Evolutionary conservation across 2,329 filamentous ascomycete genomes (phyloP), one percentile per base, ranked within the genome.

Genomic region (Botrytis aclada): DNA sequence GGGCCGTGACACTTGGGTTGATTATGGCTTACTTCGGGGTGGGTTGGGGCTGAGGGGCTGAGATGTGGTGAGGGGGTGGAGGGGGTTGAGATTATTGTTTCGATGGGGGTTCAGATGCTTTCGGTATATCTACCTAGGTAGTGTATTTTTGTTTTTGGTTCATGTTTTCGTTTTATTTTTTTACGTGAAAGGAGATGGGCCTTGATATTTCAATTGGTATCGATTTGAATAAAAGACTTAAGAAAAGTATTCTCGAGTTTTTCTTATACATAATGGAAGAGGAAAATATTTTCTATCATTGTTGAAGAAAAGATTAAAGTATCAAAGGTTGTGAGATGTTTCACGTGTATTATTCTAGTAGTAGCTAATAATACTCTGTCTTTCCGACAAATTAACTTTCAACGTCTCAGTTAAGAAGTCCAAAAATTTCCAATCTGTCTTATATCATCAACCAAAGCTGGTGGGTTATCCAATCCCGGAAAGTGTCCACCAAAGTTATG

Each of bases 1-100:
- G 64, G 64, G 64, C 64, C 64, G 64, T 67, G 64, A 67, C 64
- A 67, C 64, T 41, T 56, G 47, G 29, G 64, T 41, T 37, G 32
- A 29, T 56, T 22, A 67, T 41, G 64, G 45, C 64, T 56, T 66
- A 25, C 45, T 39, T 39, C 2, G 25, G 47, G 45, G 34, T 9
- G 25, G 63, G 2, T 5, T 34, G n/a, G n/a, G 51, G 51, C 51
- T 37, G 63, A 66, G 32, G 63, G 32, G 22, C 63, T 51, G 45
- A 37, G 32, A n/a, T 32, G 45, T 39, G 29, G 32, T 37, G 45
- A 65, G 20, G 32, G 25, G 63, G 10, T 10, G 18, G 20, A 20
- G 18, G 20, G 32, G 63, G 22, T 45, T 37, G 32, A n/a, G 16
- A 18, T 56, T 29, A 29, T 8, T 29, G 18, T 29, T 7, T 56